Percentiles rank a stretch among this genome's conserved stretches.
These are phyloP conservation scores for Podila minutissima DNA, from an alignment of 192 early-diverging fungal species.

Conservation along the genomic window DNA sequence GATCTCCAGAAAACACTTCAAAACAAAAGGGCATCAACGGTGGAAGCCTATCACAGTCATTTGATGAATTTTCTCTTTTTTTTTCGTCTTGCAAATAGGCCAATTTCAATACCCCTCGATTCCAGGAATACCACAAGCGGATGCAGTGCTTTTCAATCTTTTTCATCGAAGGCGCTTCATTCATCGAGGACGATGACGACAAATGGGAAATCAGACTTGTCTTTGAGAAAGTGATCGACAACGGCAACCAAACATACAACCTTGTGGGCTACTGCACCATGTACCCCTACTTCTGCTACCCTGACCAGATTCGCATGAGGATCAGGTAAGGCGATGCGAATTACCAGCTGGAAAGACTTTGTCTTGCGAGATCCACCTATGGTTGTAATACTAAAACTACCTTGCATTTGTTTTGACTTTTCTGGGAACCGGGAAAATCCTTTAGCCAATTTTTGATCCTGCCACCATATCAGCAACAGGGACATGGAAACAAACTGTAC, in stretches of 20 bases:
- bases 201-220: slow-evolving; percentile 81
- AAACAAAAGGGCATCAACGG: background rate
- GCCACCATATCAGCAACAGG: slow-evolving; percentile 85
- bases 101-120: slow-evolving; percentile 71
- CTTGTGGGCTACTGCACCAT: slow-evolving; percentile 87
- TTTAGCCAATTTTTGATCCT: slow-evolving; percentile 92
- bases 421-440: too few relatives aligned
- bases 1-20: background rate
- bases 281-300: slow-evolving; percentile 89
- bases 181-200: slow-evolving; percentile 84
- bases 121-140: slow-evolving; percentile 80
- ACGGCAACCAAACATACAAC: slow-evolving; percentile 65
- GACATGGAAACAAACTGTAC: slow-evolving; percentile 85
- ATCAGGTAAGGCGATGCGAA: slow-evolving; percentile 71
- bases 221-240: slow-evolving; percentile 62
- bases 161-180: slow-evolving; percentile 91
- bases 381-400: background rate
- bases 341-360: background rate
- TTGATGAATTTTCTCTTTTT: background rate
- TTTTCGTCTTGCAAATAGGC: slow-evolving; percentile 39
- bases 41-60: background rate
- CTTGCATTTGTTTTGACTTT: background rate
- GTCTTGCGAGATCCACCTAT: background rate
- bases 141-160: slow-evolving; percentile 85
- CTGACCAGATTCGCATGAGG: slow-evolving; percentile 79